Conservation (phyloP, 345 rosid genomes). For the Melaleuca quinquenervia region DNA sequence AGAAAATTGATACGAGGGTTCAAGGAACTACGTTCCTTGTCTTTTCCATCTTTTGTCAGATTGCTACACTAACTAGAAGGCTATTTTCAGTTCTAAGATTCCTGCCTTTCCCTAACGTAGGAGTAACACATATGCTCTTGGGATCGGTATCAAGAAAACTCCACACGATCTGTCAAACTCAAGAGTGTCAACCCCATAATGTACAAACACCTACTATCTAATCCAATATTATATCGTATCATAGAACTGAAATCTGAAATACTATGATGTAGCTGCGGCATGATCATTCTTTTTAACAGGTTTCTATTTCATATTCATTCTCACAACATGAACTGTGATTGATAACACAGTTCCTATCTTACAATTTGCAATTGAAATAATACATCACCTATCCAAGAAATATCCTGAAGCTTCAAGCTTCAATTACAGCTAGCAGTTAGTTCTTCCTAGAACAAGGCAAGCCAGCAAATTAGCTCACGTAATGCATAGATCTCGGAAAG, state of each 20-base stretch:
- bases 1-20: background rate
- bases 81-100: background rate
- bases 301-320: background rate
- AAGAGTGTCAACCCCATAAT: background rate
- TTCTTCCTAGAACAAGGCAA: background rate
- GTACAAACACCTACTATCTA: background rate
- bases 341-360: background rate
- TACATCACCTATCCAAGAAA: background rate
- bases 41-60: background rate
- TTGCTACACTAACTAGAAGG: background rate
- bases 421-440: background rate
- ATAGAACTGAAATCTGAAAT: background rate
- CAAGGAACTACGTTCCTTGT: background rate
- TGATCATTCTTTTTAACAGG: no score
- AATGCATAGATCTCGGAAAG: background rate
- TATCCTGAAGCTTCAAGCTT: background rate
- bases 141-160: background rate
- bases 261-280: no score
- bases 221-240: background rate
- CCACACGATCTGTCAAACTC: background rate
- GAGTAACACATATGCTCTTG: background rate
- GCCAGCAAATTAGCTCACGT: background rate
- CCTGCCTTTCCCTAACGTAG: background rate
- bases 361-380: background rate
- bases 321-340: background rate